Conservation (phyloP, 306 rosid species). For the Cucumis cinereus region DNA sequence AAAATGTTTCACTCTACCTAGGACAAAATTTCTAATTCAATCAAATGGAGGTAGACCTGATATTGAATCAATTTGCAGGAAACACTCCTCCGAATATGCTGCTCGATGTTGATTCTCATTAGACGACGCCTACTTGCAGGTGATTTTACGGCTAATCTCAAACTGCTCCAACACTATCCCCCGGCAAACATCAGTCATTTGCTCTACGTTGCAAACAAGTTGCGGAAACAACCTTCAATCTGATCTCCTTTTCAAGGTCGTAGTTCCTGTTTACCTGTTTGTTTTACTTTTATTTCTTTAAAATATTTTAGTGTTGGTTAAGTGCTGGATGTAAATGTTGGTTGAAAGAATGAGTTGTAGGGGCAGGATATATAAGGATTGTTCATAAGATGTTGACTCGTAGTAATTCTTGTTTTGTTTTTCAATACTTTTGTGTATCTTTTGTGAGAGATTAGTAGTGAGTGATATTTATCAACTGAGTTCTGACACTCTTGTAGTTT, state of each 20-base stretch:
- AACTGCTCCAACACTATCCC: constrained; percentile 81
- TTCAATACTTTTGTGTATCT: not conserved
- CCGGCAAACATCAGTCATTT: constrained; percentile 88
- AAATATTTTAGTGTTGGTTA: constrained; percentile 26
- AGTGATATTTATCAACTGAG: not conserved
- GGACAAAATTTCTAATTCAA: not conserved
- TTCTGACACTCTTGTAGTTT: not conserved
- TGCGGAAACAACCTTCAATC: constrained; percentile 52
- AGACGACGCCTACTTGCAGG: constrained; percentile 92
- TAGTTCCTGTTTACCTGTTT: not conserved
- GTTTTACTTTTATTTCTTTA: constrained; percentile 7
- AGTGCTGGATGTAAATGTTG: constrained; percentile 41
- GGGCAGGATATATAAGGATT: constrained; percentile 2
- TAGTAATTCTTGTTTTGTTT: not conserved
- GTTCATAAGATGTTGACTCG: not conserved
- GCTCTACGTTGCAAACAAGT: constrained; percentile 92
- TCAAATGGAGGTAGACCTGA: not conserved
- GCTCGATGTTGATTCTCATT: constrained; percentile 86
- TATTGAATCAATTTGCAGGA: constrained; percentile 37
- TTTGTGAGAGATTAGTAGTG: constrained; percentile 6
- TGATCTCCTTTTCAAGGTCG: constrained; percentile 13
- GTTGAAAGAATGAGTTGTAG: constrained; percentile 9
- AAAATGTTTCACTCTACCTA: not conserved
- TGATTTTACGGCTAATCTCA: constrained; percentile 95
- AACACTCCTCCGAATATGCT: constrained; percentile 85